Percentiles rank a stretch among this genome's conserved stretches.
These are phyloP conservation scores for Alternaria sp. DNA, from an alignment of 2,329 filamentous ascomycete species.

Conservation along the genomic window DNA sequence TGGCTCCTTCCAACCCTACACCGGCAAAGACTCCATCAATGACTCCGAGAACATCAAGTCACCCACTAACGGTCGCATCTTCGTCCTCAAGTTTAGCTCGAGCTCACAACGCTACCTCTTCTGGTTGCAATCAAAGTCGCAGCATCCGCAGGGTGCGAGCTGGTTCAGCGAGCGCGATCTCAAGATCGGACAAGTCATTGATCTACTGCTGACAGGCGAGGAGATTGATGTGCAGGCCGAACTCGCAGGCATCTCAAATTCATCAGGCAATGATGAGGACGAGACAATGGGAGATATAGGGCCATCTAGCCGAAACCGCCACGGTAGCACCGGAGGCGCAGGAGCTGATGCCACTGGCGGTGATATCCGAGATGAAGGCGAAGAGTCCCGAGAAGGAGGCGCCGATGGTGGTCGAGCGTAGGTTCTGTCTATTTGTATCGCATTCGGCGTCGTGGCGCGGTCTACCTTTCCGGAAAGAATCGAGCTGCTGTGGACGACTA, in stretches of 20 bases:
- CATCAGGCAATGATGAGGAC: constrained; percentile 64
- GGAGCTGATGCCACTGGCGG: constrained; percentile 88
- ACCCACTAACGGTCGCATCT: constrained; percentile 84
- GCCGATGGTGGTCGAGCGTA: constrained; percentile 99
- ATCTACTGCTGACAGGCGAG: constrained; percentile 84
- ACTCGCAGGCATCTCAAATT: constrained; percentile 67
- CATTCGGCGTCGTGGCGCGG: constrained; percentile 49
- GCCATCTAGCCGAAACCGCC: constrained; percentile 43
- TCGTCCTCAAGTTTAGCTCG: constrained; percentile 90
- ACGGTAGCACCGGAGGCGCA: constrained; percentile 73
- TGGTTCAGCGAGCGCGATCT: constrained; percentile 86
- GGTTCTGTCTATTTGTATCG: constrained; percentile 65
- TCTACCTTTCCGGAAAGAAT: constrained; percentile 38
- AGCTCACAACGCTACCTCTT: constrained; percentile 92
- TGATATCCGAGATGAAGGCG: constrained; percentile 89
- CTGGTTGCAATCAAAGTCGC: constrained; percentile 93
- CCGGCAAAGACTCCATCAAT: constrained; percentile 60
- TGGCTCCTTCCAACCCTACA: constrained; percentile 83
- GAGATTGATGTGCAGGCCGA: constrained; percentile 81
- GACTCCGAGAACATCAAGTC: constrained; percentile 68
- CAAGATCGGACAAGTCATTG: constrained; percentile 87
- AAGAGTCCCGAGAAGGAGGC: constrained; percentile 87
- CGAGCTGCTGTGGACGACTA: constrained; percentile 32
- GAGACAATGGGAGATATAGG: constrained; percentile 71
- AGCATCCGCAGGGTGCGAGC: constrained; percentile 72